Evolutionary conservation across 2,329 filamentous ascomycete genomes (phyloP).

Genomic region (Aureobasidium namibiae): DNA sequence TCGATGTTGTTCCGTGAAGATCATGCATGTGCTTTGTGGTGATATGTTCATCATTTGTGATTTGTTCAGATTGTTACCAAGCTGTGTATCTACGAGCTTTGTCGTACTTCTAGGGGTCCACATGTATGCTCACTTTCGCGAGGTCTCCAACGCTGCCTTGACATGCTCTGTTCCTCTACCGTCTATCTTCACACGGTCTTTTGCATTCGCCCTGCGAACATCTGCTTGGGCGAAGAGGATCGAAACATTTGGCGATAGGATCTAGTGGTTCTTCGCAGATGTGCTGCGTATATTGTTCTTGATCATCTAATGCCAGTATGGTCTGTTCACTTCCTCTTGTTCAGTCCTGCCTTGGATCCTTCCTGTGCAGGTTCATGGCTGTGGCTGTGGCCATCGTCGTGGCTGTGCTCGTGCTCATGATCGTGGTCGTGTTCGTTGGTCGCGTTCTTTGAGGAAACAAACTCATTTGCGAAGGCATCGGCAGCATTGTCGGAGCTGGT

Average conservation of each 20-base stretch:
- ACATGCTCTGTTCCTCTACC: not conserved
- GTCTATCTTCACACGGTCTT: not conserved
- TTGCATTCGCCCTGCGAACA: too few species aligned
- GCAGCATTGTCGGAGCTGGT: constrained; percentile 56
- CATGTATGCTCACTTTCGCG: not conserved
- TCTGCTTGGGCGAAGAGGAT: not conserved
- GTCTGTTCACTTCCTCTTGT: not conserved
- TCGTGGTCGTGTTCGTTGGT: constrained; percentile 20
- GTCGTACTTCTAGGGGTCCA: not conserved
- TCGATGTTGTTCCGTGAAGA: not conserved
- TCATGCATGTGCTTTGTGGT: too few species aligned
- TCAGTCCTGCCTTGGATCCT: not conserved
- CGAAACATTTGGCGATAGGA: not conserved
- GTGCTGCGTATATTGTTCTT: not conserved
- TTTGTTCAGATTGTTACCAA: not conserved
- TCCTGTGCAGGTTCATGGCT: constrained; percentile 4
- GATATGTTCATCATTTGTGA: not conserved
- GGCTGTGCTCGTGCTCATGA: constrained; percentile 19
- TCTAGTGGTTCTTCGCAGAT: not conserved
- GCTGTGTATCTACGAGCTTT: not conserved
- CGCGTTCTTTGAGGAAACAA: constrained; percentile 27
- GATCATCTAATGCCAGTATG: too few species aligned
- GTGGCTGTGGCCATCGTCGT: constrained; percentile 4
- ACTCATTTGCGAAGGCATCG: constrained; percentile 63
- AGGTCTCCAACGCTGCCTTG: not conserved